A percentile compares a stretch with the other conserved stretches of the same genome.
Conservation (phyloP, 1,139 yeast genomes). For the Geotrichum candidum region DNA sequence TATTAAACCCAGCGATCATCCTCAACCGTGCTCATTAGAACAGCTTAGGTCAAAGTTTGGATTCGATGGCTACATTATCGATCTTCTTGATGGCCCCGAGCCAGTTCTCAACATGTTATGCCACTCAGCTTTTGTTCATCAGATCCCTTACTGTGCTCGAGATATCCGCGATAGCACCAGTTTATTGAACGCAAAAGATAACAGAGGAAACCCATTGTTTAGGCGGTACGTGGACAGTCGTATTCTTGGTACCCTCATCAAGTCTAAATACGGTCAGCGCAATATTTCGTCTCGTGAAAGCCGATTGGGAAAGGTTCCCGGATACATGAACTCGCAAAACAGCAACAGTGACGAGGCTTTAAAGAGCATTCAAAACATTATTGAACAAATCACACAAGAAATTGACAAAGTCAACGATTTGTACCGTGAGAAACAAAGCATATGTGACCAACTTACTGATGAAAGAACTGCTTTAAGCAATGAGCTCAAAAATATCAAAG, state of each 20-base stretch:
- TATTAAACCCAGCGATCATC: conserved; percentile 24
- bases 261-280: conserved; percentile 38
- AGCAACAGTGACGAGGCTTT: conserved; percentile 8
- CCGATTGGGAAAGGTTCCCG: conserved; percentile 1
- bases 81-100: conserved; percentile 66
- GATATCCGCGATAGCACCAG: conserved; percentile 24
- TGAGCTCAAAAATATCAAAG: neutral
- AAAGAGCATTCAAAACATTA: neutral
- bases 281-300: conserved; percentile 6
- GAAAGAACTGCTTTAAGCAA: neutral
- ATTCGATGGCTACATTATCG: conserved; percentile 74
- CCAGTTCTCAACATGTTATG: conserved; percentile 73
- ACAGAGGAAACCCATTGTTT: conserved; percentile 42
- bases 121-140: conserved; percentile 50
- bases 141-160: conserved; percentile 56
- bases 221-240: conserved; percentile 57
- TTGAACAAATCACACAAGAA: neutral
- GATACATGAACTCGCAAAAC: neutral
- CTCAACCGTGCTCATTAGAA: conserved; percentile 34
- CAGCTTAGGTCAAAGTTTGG: conserved; percentile 46
- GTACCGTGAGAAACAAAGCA: neutral
- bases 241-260: conserved; percentile 44
- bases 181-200: conserved; percentile 18
- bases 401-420: neutral
- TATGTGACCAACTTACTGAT: neutral